These are phyloP conservation scores for Gracilaria gracilis DNA, from an alignment of 23 red algal species.

Conservation along the genomic window DNA sequence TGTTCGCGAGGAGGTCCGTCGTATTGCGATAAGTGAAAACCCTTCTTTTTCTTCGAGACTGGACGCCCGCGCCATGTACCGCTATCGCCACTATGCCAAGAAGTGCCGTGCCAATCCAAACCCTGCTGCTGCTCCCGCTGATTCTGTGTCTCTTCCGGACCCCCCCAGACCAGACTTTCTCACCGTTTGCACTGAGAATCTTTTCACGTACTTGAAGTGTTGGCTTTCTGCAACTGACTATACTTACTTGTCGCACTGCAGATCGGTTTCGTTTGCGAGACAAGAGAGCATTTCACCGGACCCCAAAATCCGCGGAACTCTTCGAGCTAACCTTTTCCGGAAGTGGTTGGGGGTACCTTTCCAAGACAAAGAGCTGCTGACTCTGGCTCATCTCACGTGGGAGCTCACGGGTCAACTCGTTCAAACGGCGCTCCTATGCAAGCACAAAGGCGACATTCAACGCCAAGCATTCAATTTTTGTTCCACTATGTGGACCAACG, in stretches of 20 bases:
- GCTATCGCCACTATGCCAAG: background rate
- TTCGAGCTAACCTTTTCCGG: slow-evolving; percentile 12
- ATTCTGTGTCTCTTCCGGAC: background rate
- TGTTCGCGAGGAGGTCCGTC: slow-evolving; percentile 21
- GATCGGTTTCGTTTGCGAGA: background rate
- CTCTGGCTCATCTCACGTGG: slow-evolving; percentile 20
- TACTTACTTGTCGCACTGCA: background rate
- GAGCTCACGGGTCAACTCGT: slow-evolving; percentile 32
- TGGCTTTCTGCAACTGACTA: background rate
- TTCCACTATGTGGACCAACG: background rate
- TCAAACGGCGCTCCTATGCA: slow-evolving; percentile 23
- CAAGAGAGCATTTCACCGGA: background rate
- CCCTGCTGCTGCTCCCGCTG: background rate
- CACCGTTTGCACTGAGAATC: slow-evolving; percentile 1
- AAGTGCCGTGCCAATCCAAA: background rate
- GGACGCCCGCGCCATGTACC: background rate
- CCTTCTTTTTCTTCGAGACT: background rate
- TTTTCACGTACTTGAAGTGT: background rate
- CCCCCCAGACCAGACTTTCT: background rate
- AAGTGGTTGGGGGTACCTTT: background rate
- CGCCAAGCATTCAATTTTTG: background rate
- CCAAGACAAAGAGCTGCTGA: background rate
- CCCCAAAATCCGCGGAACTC: background rate
- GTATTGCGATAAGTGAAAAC: background rate
- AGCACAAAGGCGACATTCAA: background rate